A percentile compares a stretch with the other conserved stretches of the same genome.
Conservation (phyloP, 1,284 basidiomycete species). For the Sanghuangporus baumii region DNA sequence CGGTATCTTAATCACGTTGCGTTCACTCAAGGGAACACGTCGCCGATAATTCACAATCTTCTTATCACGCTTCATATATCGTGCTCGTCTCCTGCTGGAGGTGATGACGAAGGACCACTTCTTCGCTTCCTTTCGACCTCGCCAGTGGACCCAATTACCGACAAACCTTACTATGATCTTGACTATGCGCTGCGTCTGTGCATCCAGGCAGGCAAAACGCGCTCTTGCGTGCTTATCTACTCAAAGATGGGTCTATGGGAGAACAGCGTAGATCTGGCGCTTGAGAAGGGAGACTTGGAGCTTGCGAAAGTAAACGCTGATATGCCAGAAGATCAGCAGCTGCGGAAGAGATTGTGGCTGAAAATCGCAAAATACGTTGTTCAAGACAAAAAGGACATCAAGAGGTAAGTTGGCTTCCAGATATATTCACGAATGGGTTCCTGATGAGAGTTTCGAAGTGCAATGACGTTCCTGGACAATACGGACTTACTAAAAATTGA, state of each 20-base stretch:
- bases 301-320: slow-evolving; percentile 92
- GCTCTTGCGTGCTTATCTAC: slow-evolving; percentile 95
- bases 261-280: slow-evolving; percentile 91
- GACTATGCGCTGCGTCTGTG: slow-evolving; percentile 95
- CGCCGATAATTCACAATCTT: slow-evolving; percentile 90
- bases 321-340: slow-evolving; percentile 80
- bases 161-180: slow-evolving; percentile 91
- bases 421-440: slow-evolving; percentile 9
- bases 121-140: slow-evolving; percentile 84
- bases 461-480: slow-evolving; percentile 93
- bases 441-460: slow-evolving; percentile 42
- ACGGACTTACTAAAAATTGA: slow-evolving; percentile 96
- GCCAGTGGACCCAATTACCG: slow-evolving; percentile 77
- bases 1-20: slow-evolving; percentile 85
- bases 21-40: slow-evolving; percentile 74
- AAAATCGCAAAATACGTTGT: slow-evolving; percentile 98
- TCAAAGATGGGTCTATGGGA: slow-evolving; percentile 98
- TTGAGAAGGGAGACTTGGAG: slow-evolving; percentile 90
- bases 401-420: slow-evolving; percentile 58
- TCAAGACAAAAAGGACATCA: slow-evolving; percentile 95
- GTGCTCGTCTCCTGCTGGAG: slow-evolving; percentile 30
- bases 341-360: slow-evolving; percentile 95
- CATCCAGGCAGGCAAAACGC: slow-evolving; percentile 74
- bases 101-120: slow-evolving; percentile 73
- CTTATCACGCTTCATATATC: slow-evolving; percentile 83